These are phyloP conservation scores for Carex pumila DNA, from an alignment of 176 grass and related monocot genomes.

Conservation along the genomic window DNA sequence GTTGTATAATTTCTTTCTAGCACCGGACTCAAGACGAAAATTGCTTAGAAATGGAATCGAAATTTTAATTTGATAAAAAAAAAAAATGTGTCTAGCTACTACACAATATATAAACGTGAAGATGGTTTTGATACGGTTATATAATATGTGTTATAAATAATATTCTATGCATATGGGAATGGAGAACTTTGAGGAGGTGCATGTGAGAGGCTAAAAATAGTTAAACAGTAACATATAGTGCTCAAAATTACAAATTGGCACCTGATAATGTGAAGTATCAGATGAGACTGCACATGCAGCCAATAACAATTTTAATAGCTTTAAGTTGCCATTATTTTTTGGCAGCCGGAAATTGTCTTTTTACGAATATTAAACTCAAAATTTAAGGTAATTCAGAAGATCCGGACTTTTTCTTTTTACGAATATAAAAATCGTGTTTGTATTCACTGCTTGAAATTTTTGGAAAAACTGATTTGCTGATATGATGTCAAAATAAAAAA, in stretches of 20 bases:
- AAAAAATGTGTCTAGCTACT: background rate
- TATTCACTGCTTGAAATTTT: no score
- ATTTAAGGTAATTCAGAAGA: no score
- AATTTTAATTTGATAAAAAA: background rate
- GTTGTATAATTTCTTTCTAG: no score
- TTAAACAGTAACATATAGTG: background rate
- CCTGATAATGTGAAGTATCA: background rate
- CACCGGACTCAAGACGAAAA: background rate
- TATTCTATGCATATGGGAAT: background rate
- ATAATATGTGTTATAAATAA: no score
- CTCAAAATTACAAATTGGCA: background rate
- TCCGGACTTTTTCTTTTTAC: no score
- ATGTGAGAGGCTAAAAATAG: background rate
- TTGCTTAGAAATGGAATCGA: background rate
- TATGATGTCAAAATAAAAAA: no score
- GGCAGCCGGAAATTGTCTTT: background rate
- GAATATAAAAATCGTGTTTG: no score
- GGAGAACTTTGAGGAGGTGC: background rate
- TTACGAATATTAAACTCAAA: no score
- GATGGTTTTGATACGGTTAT: background rate
- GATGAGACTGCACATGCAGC: conserved; percentile 16
- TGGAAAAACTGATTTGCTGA: no score
- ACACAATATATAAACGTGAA: background rate
- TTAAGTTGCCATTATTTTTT: background rate
- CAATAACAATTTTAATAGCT: background rate